Conservation (phyloP, 257 asterid species). For the Prunella vulgaris region DNA sequence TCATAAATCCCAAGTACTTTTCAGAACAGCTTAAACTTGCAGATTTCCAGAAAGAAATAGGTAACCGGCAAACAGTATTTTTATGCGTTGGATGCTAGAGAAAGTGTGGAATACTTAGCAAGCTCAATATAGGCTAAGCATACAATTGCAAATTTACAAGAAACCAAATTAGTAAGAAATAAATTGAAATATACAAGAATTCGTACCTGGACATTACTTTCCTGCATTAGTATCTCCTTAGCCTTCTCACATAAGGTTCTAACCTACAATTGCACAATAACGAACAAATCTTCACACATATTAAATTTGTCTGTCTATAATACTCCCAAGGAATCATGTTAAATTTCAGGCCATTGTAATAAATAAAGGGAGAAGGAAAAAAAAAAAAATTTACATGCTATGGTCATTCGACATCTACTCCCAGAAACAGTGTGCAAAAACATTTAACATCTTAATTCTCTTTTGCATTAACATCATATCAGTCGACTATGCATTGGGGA, state of each 20-base stretch:
- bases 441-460: not conserved
- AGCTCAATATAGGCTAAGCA: not conserved
- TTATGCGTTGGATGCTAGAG: not conserved
- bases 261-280: slow-evolving; percentile 49
- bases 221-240: slow-evolving; percentile 82
- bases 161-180: not conserved
- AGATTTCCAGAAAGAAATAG: not conserved
- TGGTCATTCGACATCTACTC: not conserved
- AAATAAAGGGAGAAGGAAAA: not conserved
- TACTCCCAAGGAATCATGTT: not conserved
- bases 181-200: not conserved
- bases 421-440: not conserved
- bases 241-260: slow-evolving; percentile 88
- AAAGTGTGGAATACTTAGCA: not conserved
- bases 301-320: not conserved
- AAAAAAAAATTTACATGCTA: not conserved
- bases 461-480: not conserved
- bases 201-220: slow-evolving; percentile 93
- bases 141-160: slow-evolving; percentile 4
- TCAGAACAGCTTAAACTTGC: slow-evolving; percentile 2
- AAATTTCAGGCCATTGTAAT: not conserved
- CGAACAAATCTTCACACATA: slow-evolving; percentile 15
- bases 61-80: not conserved
- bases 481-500: not conserved
- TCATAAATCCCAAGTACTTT: not conserved